These are phyloP conservation scores for Lachnellula hyalina DNA, from an alignment of 2,329 filamentous ascomycete species.

Conservation along the genomic window DNA sequence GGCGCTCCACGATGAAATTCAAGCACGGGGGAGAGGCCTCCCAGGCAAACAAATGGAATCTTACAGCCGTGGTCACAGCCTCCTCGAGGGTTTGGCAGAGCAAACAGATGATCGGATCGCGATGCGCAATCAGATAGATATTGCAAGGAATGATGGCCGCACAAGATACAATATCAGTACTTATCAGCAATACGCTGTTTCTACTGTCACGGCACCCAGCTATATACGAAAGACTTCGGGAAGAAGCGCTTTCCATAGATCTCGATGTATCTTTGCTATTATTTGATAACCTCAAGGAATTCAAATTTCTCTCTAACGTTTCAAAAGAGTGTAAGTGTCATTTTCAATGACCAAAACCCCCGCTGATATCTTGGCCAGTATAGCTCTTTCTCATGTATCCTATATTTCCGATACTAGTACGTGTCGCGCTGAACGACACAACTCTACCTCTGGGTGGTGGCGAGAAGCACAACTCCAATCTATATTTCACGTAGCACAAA, in stretches of 20 bases:
- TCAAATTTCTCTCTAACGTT: background rate
- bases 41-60: too few relatives aligned
- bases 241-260: background rate
- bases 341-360: too few relatives aligned
- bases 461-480: background rate
- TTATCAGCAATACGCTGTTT: background rate
- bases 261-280: background rate
- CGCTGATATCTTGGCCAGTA: background rate
- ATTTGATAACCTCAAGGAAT: background rate
- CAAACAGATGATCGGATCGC: background rate
- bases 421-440: background rate
- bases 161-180: background rate
- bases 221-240: background rate
- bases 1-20: too few relatives aligned
- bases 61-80: slow-evolving; percentile 3
- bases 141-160: slow-evolving; percentile 1
- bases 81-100: slow-evolving; percentile 40
- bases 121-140: background rate
- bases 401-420: background rate
- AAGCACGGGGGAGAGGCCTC: too few relatives aligned
- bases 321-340: background rate
- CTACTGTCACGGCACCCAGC: background rate
- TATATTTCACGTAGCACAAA: background rate
- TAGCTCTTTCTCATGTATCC: background rate
- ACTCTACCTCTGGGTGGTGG: background rate